phyloP scores from a whole-genome alignment of 2,329 filamentous ascomycete genomes.

The Monilinia fructigena region DNA sequence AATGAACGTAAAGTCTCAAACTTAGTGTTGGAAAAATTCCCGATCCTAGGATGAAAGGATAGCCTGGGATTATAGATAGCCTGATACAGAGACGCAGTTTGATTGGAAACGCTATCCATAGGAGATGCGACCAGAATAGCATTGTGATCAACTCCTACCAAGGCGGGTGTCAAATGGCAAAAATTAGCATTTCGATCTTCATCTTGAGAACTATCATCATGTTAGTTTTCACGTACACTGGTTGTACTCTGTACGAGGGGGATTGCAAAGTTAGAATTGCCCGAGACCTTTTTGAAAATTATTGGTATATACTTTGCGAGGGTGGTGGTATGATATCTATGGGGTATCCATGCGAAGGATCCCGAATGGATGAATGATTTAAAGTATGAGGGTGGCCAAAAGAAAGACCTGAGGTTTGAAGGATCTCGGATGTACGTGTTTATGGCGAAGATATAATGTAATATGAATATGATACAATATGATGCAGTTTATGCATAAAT shows the following conservation, averaged over 20 bases:
- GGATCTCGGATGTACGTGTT: background rate
- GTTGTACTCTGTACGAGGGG: background rate
- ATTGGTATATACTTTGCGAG: background rate
- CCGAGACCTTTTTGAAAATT: background rate
- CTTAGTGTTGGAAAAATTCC: background rate
- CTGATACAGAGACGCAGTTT: background rate
- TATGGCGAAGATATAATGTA: background rate
- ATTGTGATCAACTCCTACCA: conserved; percentile 3
- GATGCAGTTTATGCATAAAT: conserved; percentile 9
- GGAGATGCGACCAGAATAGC: background rate
- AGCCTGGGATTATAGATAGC: background rate
- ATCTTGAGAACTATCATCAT: background rate
- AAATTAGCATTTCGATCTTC: background rate
- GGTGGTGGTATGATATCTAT: background rate
- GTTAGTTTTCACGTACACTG: conserved; percentile 5
- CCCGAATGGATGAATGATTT: background rate
- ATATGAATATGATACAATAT: background rate
- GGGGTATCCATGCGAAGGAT: background rate
- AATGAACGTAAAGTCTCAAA: background rate
- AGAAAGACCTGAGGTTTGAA: background rate
- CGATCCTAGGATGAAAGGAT: background rate
- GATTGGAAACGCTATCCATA: background rate
- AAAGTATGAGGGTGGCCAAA: background rate
- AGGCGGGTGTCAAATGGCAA: background rate
- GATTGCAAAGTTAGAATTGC: background rate